Conservation (phyloP, 1,284 basidiomycete genomes). For the Moesziomyces sp. region DNA sequence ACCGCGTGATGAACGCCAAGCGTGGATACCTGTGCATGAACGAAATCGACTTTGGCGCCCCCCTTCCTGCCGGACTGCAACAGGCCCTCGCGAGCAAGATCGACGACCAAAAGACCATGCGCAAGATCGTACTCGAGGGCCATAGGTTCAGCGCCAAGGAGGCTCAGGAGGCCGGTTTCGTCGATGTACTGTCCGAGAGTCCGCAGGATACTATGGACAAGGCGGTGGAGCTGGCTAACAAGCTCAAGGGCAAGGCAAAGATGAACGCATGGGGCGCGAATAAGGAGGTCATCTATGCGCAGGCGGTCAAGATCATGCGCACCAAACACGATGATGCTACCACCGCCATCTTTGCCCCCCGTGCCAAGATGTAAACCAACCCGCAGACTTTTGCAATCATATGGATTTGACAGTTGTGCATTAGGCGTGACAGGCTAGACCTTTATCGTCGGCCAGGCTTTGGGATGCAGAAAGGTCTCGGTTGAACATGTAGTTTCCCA, state of each 20-base stretch:
- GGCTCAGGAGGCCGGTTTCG: conserved; percentile 76
- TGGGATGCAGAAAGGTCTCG: conserved; percentile 2
- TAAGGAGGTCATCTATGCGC: conserved; percentile 68
- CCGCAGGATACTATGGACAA: conserved; percentile 73
- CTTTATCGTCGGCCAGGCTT: conserved; percentile 10
- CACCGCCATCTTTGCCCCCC: conserved; percentile 12
- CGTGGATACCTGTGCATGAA: conserved; percentile 92
- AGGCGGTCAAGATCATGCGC: conserved; percentile 28
- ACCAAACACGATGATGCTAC: conserved; percentile 38
- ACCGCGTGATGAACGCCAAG: conserved; percentile 86
- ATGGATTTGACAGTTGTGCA: not conserved
- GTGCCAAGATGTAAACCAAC: conserved; percentile 27
- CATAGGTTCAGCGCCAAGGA: conserved; percentile 82
- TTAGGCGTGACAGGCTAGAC: conserved; percentile 30
- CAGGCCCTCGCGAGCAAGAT: conserved; percentile 78
- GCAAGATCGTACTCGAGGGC: conserved; percentile 84
- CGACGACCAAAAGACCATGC: conserved; percentile 74
- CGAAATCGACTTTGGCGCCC: conserved; percentile 71
- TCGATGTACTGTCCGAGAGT: conserved; percentile 76
- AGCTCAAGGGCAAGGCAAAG: conserved; percentile 68
- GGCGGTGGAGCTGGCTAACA: conserved; percentile 69
- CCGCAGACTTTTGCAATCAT: not conserved
- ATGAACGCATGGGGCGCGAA: conserved; percentile 71
- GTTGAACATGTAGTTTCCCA: conserved; percentile 47
- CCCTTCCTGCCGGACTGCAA: conserved; percentile 67